Evolutionary conservation across 495 filamentous ascomycete species (phyloP), one percentile per base, ranked within the genome.

Genomic region (Beverwykella pulmonaria): DNA sequence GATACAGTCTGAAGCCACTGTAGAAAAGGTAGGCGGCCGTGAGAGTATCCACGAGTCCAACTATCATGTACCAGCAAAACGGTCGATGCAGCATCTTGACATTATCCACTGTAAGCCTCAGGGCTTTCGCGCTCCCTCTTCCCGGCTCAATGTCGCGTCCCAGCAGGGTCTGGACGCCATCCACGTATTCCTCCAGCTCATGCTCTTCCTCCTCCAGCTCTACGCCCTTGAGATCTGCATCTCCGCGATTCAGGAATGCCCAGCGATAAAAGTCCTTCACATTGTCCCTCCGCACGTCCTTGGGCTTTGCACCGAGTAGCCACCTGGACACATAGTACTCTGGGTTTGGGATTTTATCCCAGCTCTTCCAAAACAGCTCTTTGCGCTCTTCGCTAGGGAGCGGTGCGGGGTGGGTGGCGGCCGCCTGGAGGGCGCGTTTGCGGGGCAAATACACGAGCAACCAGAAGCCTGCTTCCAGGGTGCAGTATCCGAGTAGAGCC

Each of bases 31-130:
- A 75, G 25, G 75, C 69, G 32, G 79, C 79, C 53, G 83, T 83
- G 27, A 79, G 65, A 44, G 81, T 82, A 61, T 85, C 83, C 14
- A 81, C 77, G 60, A 82, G 20, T 25, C 69, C 75, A 19, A 79
- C 73, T 61, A 62, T 67, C 32, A 77, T 65, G 72, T 90, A 91
- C 88, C 88, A 90, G 17, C 81, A 55, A 32, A 90, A 74, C 66
- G 83, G 85, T 47, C 87, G 79, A 69, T 88, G 86, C 61, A 81
- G 72, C 75, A 85, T 86, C 36, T 82, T 77, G 44, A 90, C 81
- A 22, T 76, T 71, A 72, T 90, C 88, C n/a, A 90, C 47, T 12
- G 87, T 91, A 53, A 90, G 75, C 41, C 87, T 79, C 52, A 91
- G 71, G 27, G 80, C 74, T 52, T 77, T 76, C 8, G 84, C 87